Percentiles rank a stretch among this genome's conserved stretches.
Evolutionary conservation across 495 filamentous ascomycete species (phyloP).

Genomic region (Astrothelium macrocarpum): DNA sequence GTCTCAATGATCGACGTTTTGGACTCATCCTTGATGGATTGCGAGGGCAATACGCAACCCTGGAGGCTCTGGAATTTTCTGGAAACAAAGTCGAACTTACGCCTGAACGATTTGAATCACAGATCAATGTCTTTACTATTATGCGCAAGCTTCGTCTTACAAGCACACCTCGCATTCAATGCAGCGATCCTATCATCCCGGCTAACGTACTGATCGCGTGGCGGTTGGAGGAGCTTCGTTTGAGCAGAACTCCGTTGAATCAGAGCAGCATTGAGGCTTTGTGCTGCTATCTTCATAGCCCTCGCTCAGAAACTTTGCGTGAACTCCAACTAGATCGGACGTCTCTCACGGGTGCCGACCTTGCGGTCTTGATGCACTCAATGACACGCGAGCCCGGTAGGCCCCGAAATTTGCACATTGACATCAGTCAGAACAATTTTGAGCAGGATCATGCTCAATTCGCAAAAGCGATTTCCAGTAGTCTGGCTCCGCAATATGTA

Average conservation of each 20-base stretch:
- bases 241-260: slow-evolving; percentile 58
- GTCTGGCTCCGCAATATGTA: slow-evolving; percentile 58
- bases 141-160: slow-evolving; percentile 65
- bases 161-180: slow-evolving; percentile 52
- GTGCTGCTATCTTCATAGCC: slow-evolving; percentile 25
- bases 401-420: slow-evolving; percentile 61
- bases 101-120: slow-evolving; percentile 50
- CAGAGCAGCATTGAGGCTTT: slow-evolving; percentile 29
- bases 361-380: slow-evolving; percentile 67
- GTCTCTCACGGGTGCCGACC: slow-evolving; percentile 64
- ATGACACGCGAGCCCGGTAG: slow-evolving; percentile 46
- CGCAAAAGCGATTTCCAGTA: slow-evolving; percentile 54
- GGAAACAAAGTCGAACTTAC: slow-evolving; percentile 65
- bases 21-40: slow-evolving; percentile 49
- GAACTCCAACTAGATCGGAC: slow-evolving; percentile 69
- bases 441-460: slow-evolving; percentile 62
- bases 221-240: slow-evolving; percentile 62
- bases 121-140: slow-evolving; percentile 57
- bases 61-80: slow-evolving; percentile 70
- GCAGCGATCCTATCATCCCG: slow-evolving; percentile 53
- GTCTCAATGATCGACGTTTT: slow-evolving; percentile 51
- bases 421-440: slow-evolving; percentile 73
- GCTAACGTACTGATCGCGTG: slow-evolving; percentile 59
- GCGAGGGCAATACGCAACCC: slow-evolving; percentile 54
- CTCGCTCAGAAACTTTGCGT: slow-evolving; percentile 55